Evolutionary conservation across 1,139 yeast genomes (phyloP), one percentile per base, ranked within the genome.

Genomic region (Arxiozyma heterogenica): DNA sequence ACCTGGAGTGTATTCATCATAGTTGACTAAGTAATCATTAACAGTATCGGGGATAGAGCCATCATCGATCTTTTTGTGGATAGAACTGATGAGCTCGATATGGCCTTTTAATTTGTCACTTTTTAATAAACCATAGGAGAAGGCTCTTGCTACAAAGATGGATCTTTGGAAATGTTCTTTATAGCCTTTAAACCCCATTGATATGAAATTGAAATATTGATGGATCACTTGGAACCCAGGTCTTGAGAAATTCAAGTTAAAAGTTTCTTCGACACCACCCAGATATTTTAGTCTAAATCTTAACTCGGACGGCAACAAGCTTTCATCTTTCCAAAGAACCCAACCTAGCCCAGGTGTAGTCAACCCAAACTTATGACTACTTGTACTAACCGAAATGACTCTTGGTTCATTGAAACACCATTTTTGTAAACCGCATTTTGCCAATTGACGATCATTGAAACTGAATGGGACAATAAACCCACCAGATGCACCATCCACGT

Each of bases 401-500:
- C 96, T 78, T 41, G 81, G 80, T 51, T 86, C 68, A 54, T 82
- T 73, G 72, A 90, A 90, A 70, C 89, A 96, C 96, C 96, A 90
- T 59, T 76, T 77, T 21, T 51, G 52, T 47, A 64, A 50, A 18
- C 59, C 58, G 45, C 45, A 54, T 22, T 49, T 50, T 15, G 50
- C 52, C 58, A 65, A 55, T 46, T 63, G 66, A 60, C 84, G 75
- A 38, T 82, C 78, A 7, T 95, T 95, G 68, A 77, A 84, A 34
- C 82, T 71, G 65, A 90, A 86, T 21, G 97, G 96, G 1, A 95
- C 95, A 43, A 88, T 80, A 66, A 90, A 82, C 1, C 86, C 97
- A 55, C 97, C 97, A 47, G 90, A 81, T 1, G 97, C 97, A 59
- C 94, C 97, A 69, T 90, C 97, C 44, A 90, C 94, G 67, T 90